Evolutionary conservation across 2,329 filamentous ascomycete genomes (phyloP).

Genomic region (Fusarium verticillioides): DNA sequence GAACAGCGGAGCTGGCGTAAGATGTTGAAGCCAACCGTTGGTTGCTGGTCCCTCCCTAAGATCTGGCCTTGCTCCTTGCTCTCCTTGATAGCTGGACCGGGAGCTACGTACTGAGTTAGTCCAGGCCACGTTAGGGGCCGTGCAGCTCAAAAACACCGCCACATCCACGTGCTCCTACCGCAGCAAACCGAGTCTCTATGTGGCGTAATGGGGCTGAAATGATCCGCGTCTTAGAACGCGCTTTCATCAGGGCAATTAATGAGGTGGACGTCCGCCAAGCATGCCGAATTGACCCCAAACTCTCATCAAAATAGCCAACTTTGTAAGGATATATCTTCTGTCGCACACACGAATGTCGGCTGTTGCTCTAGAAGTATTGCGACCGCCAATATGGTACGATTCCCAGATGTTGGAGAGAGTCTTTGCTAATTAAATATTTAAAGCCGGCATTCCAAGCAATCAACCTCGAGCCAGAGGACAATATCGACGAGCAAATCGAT

Average conservation of each 20-base stretch:
- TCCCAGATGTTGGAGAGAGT: neutral
- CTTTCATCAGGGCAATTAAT: constrained; percentile 27
- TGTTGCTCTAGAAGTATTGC: constrained; percentile 12
- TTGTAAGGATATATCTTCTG: constrained; percentile 1
- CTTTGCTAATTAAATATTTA: constrained; percentile 25
- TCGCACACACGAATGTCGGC: constrained; percentile 37
- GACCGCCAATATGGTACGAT: constrained; percentile 40
- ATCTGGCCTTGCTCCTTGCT: constrained; percentile 40
- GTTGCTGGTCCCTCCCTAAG: constrained; percentile 45
- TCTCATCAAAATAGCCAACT: constrained; percentile 8
- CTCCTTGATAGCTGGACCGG: constrained; percentile 39
- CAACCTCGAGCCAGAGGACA: constrained; percentile 94
- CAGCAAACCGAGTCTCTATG: neutral
- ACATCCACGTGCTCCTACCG: constrained; percentile 40
- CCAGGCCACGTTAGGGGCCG: constrained; percentile 30
- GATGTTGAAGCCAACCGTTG: constrained; percentile 33
- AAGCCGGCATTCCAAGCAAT: constrained; percentile 82
- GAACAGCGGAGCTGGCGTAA: constrained; percentile 36
- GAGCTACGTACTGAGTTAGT: constrained; percentile 33
- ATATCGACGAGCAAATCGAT: constrained; percentile 89
- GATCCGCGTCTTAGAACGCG: constrained; percentile 43
- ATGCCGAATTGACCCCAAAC: constrained; percentile 25
- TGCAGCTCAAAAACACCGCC: constrained; percentile 40
- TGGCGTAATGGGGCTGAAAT: constrained; percentile 42
- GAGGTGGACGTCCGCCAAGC: constrained; percentile 32